A percentile compares a stretch with the other conserved stretches of the same genome.
These are phyloP conservation scores for Halophytophthora batemanensis DNA, from an alignment of 352 stramenopile species.

Conservation along the genomic window DNA sequence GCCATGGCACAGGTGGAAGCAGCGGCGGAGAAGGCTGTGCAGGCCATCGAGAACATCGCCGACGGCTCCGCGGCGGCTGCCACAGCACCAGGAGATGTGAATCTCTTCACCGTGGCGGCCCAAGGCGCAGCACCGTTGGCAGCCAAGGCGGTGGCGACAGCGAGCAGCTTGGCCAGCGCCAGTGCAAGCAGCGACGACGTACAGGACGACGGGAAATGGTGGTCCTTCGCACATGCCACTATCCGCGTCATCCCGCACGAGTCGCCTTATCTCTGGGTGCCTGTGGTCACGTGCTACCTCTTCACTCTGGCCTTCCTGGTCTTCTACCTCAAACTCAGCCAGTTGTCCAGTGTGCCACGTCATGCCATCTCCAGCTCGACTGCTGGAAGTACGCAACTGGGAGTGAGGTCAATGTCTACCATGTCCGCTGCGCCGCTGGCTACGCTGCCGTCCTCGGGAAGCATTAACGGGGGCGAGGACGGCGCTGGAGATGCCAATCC, in stretches of 20 bases:
- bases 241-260: constrained; percentile 77
- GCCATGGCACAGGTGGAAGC: constrained; percentile 26
- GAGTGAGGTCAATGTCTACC: constrained; percentile 21
- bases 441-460: background rate
- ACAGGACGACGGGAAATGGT: constrained; percentile 48
- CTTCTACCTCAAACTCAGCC: constrained; percentile 66
- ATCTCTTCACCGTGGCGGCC: constrained; percentile 10
- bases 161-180: constrained; percentile 1
- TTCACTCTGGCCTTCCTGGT: constrained; percentile 74
- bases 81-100: constrained; percentile 1
- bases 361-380: constrained; percentile 8
- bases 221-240: constrained; percentile 76
- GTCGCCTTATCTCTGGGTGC: constrained; percentile 75
- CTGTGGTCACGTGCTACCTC: constrained; percentile 70
- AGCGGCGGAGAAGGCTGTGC: constrained; percentile 22
- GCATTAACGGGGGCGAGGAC: background rate
- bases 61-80: constrained; percentile 7
- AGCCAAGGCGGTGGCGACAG: background rate
- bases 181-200: constrained; percentile 8
- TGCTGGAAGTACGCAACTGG: constrained; percentile 2
- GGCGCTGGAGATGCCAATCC: background rate
- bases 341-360: constrained; percentile 56
- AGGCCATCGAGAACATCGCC: constrained; percentile 22
- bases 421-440: constrained; percentile 26
- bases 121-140: background rate